Conservation (phyloP, 345 rosid species). For the Brassica cretica region DNA sequence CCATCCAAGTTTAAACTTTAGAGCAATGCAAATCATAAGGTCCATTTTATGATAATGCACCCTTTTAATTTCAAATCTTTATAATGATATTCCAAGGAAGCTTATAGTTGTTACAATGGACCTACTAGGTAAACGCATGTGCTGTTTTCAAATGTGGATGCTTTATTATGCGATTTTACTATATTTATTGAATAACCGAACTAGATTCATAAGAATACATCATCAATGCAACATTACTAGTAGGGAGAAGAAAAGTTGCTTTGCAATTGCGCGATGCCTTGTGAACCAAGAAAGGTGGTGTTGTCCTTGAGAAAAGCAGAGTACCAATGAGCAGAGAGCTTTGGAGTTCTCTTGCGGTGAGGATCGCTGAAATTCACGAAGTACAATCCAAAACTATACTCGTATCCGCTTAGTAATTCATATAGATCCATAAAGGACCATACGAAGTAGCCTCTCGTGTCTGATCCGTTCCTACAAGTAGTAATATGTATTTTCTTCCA, state of each 20-base stretch:
- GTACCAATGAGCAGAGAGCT: constrained; percentile 11
- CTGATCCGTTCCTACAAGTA: not conserved
- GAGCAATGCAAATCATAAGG: not conserved
- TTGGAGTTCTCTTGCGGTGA: not conserved
- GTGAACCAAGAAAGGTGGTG: constrained; percentile 2
- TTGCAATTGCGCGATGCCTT: not conserved
- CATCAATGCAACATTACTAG: not conserved
- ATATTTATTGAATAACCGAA: not conserved
- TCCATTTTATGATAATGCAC: not conserved
- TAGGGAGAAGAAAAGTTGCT: not conserved
- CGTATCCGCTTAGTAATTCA: not conserved
- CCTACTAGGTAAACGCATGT: not conserved
- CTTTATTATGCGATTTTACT: not conserved
- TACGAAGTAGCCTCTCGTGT: constrained; percentile 12
- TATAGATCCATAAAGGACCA: constrained; percentile 5
- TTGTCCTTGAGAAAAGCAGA: constrained; percentile 11
- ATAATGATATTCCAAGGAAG: not conserved
- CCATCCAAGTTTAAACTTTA: not conserved
- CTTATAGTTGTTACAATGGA: not conserved
- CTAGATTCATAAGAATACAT: not conserved
- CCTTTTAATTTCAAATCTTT: not conserved
- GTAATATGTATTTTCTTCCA: not conserved
- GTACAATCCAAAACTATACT: not conserved
- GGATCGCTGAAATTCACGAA: not conserved
- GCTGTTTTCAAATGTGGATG: not conserved